These are phyloP conservation scores for Trichopus zeylanicus DNA, from an alignment of 116 monocot species.

Conservation along the genomic window DNA sequence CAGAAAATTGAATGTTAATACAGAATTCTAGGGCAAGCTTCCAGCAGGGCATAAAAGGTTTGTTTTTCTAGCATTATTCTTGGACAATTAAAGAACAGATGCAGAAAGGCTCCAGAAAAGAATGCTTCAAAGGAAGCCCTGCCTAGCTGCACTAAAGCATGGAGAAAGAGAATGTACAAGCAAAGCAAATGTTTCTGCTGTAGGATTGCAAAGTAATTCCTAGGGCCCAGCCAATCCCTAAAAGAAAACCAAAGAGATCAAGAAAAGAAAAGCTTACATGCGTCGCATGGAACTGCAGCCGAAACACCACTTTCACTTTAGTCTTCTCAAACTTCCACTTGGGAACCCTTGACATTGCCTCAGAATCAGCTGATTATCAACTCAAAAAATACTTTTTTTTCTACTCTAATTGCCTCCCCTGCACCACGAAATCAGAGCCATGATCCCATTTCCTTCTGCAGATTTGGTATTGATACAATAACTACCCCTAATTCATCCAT, in stretches of 20 bases:
- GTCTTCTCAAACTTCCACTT: slow-evolving; percentile 94
- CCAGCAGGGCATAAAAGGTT: too few relatives aligned
- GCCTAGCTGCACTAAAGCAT: too few relatives aligned
- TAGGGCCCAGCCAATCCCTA: neutral
- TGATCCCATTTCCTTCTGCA: neutral
- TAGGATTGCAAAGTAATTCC: neutral
- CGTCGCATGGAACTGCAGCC: slow-evolving; percentile 86
- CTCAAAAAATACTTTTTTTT: slow-evolving; percentile 5
- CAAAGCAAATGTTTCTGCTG: neutral
- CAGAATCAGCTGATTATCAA: slow-evolving; percentile 25
- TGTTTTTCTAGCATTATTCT: too few relatives aligned
- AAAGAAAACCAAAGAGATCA: neutral
- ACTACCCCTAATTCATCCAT: neutral
- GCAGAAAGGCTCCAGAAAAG: too few relatives aligned
- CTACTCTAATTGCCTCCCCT: slow-evolving; percentile 5
- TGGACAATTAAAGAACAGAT: too few relatives aligned
- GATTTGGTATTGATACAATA: neutral
- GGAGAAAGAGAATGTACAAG: neutral
- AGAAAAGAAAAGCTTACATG: slow-evolving; percentile 68
- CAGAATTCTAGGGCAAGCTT: too few relatives aligned
- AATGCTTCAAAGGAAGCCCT: too few relatives aligned
- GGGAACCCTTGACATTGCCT: slow-evolving; percentile 81
- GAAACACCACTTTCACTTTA: slow-evolving; percentile 93
- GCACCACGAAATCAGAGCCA: slow-evolving; percentile 7
- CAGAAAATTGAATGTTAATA: too few relatives aligned